Evolutionary conservation across 768 basidiomycete species (phyloP).

Genomic region (Boletus subcaerulescens): DNA sequence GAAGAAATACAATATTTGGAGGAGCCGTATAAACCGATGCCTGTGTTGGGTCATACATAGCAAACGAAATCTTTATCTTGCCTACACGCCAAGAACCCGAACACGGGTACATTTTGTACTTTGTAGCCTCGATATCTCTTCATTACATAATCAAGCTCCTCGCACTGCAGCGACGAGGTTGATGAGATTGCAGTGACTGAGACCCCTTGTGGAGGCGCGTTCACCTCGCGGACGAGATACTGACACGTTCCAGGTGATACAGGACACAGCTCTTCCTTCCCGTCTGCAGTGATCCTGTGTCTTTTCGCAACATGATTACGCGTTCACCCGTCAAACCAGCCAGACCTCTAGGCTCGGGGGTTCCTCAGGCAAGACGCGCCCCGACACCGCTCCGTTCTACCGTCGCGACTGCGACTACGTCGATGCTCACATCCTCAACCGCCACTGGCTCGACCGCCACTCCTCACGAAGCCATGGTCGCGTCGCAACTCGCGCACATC

Average conservation of each 20-base stretch:
- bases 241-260: constrained; percentile 2
- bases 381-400: constrained; percentile 23
- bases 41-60: constrained; percentile 38
- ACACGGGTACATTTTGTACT: neutral
- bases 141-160: constrained; percentile 18
- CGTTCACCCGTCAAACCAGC: constrained; percentile 28
- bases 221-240: neutral
- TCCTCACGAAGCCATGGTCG: constrained; percentile 48
- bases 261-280: neutral
- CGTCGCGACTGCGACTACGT: constrained; percentile 20
- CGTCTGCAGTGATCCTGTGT: neutral
- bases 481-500: constrained; percentile 65
- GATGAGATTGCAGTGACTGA: constrained; percentile 8
- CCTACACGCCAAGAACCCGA: no score
- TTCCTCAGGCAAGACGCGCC: constrained; percentile 14
- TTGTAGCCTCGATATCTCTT: neutral
- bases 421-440: constrained; percentile 26
- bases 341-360: constrained; percentile 5
- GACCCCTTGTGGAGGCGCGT: constrained; percentile 6
- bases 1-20: constrained; percentile 50
- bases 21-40: constrained; percentile 41
- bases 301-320: constrained; percentile 22
- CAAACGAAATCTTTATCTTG: neutral
- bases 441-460: constrained; percentile 30
- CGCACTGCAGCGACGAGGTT: neutral